These are phyloP conservation scores for Cordyceps fumosorosea DNA, from an alignment of 2,329 filamentous ascomycete genomes.

Conservation along the genomic window DNA sequence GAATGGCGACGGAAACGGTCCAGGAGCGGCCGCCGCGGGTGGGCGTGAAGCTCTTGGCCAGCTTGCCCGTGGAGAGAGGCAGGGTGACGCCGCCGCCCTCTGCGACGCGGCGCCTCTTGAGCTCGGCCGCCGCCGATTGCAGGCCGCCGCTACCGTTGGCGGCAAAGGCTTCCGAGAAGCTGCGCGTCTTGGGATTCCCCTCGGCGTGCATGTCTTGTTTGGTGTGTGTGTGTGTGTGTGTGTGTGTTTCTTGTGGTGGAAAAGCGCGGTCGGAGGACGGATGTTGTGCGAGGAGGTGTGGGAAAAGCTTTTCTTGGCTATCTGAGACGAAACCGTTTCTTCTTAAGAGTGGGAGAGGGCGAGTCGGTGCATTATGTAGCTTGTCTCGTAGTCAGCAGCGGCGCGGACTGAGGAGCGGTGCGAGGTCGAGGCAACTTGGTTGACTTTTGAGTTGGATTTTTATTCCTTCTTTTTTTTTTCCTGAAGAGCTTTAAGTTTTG, in stretches of 20 bases:
- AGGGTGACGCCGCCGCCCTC: neutral
- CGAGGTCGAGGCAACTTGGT: neutral
- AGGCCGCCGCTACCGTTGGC: neutral
- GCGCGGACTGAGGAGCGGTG: neutral
- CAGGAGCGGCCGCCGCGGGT: constrained; percentile 3
- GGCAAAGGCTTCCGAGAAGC: neutral
- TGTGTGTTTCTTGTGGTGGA: too few species aligned
- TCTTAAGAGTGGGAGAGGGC: neutral
- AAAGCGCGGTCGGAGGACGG: too few species aligned
- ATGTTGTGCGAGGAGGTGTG: too few species aligned
- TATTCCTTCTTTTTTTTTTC: neutral
- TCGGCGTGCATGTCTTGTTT: neutral
- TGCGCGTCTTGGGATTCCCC: constrained; percentile 3
- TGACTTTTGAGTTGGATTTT: too few species aligned
- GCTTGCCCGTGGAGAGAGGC: neutral
- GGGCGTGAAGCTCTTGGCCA: neutral
- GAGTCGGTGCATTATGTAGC: neutral
- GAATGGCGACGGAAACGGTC: constrained; percentile 36
- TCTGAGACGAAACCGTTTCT: neutral
- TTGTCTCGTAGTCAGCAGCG: neutral
- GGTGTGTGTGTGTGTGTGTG: neutral
- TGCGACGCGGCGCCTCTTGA: constrained; percentile 6
- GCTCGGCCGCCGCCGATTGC: neutral
- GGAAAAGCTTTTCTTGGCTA: neutral
- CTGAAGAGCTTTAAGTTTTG: neutral